Conservation (phyloP, 768 basidiomycete genomes). For the Lactarius evosmus region DNA sequence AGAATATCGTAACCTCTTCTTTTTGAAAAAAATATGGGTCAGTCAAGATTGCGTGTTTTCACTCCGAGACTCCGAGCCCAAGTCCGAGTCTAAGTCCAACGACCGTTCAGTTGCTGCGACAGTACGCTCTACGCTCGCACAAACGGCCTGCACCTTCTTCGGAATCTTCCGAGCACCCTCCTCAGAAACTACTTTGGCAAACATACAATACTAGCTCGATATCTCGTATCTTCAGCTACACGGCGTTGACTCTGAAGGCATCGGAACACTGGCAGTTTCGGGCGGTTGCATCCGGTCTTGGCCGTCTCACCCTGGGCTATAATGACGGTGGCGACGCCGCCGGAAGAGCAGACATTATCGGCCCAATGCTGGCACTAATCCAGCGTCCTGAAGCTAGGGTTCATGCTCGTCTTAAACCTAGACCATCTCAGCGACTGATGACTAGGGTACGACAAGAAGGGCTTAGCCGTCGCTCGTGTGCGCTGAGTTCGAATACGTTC, state of each 20-base stretch:
- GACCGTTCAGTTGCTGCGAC: too few relatives aligned
- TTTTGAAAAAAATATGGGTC: too few relatives aligned
- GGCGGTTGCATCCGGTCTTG: neutral
- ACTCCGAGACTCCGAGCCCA: neutral
- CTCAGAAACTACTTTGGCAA: neutral
- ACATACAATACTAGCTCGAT: neutral
- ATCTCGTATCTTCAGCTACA: neutral
- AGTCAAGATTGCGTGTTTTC: neutral
- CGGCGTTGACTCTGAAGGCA: neutral
- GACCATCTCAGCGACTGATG: neutral
- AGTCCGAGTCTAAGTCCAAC: neutral
- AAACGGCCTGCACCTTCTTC: neutral
- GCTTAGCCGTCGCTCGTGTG: neutral
- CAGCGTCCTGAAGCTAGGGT: neutral
- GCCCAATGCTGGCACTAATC: neutral
- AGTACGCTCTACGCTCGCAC: too few relatives aligned
- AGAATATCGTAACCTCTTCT: neutral
- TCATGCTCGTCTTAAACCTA: neutral
- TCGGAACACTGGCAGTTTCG: neutral
- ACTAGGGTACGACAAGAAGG: neutral
- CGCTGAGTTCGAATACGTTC: constrained; percentile 20
- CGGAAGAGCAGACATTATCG: neutral
- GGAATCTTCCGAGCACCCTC: neutral
- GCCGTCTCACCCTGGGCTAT: neutral
- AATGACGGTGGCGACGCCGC: neutral